phyloP scores from a whole-genome alignment of 768 basidiomycete genomes.

The Gloeopeniophorella convolvens region DNA sequence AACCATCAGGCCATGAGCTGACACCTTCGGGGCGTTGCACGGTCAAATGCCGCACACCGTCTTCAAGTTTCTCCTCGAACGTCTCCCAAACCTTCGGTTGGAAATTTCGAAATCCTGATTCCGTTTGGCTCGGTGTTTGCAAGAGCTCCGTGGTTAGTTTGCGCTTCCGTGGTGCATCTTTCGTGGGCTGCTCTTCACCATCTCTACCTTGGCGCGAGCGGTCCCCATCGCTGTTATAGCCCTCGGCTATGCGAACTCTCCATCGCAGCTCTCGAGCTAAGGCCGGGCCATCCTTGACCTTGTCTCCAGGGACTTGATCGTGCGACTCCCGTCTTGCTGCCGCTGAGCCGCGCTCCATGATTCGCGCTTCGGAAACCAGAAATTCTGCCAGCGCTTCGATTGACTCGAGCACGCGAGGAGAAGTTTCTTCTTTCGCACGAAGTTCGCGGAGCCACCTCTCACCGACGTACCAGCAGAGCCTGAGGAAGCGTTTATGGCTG shows the following conservation, averaged over 20 bases:
- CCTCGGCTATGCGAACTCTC: constrained; percentile 60
- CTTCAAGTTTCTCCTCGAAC: constrained; percentile 36
- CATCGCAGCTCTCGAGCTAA: constrained; percentile 82
- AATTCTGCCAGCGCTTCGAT: constrained; percentile 68
- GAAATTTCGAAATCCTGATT: constrained; percentile 38
- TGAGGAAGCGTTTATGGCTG: constrained; percentile 25
- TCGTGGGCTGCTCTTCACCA: constrained; percentile 28
- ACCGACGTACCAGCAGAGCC: constrained; percentile 87
- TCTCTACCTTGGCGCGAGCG: constrained; percentile 25
- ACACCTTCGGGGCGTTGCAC: constrained; percentile 36
- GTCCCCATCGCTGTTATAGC: constrained; percentile 66
- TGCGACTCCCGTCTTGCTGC: constrained; percentile 67
- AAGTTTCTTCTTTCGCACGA: constrained; percentile 46
- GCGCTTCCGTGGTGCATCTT: constrained; percentile 26
- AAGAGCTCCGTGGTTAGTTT: constrained; percentile 22
- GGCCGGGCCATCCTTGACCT: constrained; percentile 75
- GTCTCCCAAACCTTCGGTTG: constrained; percentile 62
- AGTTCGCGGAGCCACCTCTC: constrained; percentile 75
- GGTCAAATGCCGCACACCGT: constrained; percentile 34
- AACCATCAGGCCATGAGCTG: constrained; percentile 37
- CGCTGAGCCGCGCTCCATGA: constrained; percentile 66
- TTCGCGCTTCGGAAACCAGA: constrained; percentile 68
- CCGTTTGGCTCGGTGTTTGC: constrained; percentile 17
- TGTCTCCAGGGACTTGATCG: constrained; percentile 76
- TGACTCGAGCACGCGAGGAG: constrained; percentile 60